A percentile compares a stretch with the other conserved stretches of the same genome.
phyloP scores from a whole-genome alignment of 768 basidiomycete species.

The Exsudoporus frostii region DNA sequence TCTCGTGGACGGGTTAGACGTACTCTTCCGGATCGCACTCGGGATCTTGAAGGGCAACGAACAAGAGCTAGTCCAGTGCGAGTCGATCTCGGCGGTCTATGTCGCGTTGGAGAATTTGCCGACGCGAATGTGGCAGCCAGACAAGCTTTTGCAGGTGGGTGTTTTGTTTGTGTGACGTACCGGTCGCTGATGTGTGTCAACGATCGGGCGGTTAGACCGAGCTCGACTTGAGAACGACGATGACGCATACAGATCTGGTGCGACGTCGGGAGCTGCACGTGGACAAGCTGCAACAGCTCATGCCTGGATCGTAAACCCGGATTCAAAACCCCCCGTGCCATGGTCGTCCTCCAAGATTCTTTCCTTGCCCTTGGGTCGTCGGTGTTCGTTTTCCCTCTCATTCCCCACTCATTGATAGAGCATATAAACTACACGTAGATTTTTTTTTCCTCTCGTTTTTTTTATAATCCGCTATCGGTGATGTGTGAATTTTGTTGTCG shows the following conservation, averaged over 20 bases:
- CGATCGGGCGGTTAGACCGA: slow-evolving; percentile 41
- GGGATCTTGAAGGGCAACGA: slow-evolving; percentile 84
- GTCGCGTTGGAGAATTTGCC: slow-evolving; percentile 87
- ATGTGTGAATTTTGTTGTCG: neutral
- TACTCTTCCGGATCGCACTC: slow-evolving; percentile 86
- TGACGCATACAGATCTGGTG: slow-evolving; percentile 55
- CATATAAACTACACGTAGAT: slow-evolving; percentile 4
- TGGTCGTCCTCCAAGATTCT: neutral
- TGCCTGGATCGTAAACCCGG: slow-evolving; percentile 25
- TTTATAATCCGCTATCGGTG: neutral
- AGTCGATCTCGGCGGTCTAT: slow-evolving; percentile 86
- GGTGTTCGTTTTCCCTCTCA: neutral
- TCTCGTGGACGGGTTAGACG: slow-evolving; percentile 88
- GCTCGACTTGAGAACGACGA: slow-evolving; percentile 48
- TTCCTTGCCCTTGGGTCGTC: neutral
- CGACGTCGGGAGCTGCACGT: slow-evolving; percentile 54
- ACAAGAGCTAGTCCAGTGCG: slow-evolving; percentile 75
- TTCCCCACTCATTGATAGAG: slow-evolving; percentile 7
- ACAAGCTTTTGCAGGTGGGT: slow-evolving; percentile 80
- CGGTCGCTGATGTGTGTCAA: neutral
- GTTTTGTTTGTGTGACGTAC: neutral
- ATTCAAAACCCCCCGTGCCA: no score
- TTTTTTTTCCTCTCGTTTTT: neutral
- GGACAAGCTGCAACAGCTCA: slow-evolving; percentile 39
- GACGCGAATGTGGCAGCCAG: slow-evolving; percentile 90